A percentile compares a stretch with the other conserved stretches of the same genome.
phyloP scores from a whole-genome alignment of 75 land plant species.

The Sequoia sempervirens region DNA sequence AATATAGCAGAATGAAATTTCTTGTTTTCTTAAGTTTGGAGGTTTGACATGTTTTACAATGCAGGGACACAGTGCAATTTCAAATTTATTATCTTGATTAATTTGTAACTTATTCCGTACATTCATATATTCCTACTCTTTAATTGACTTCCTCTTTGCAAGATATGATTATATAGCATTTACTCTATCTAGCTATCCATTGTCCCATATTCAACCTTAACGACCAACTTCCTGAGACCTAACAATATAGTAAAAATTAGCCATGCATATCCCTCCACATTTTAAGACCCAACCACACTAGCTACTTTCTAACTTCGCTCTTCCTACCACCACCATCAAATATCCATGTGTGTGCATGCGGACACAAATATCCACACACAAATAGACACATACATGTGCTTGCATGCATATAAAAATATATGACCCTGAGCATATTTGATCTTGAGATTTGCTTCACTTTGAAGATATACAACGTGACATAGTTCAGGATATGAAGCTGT shows the following conservation, averaged over 20 bases:
- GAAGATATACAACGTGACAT: background rate
- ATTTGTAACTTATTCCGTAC: too few species aligned
- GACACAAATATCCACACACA: background rate
- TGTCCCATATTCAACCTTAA: background rate
- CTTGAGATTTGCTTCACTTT: background rate
- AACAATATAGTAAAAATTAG: background rate
- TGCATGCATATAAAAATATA: background rate
- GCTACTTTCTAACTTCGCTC: too few species aligned
- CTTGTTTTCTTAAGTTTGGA: too few species aligned
- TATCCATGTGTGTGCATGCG: background rate
- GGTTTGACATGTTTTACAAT: too few species aligned
- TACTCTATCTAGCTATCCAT: background rate
- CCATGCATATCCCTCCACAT: background rate
- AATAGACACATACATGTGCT: background rate
- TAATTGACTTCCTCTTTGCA: too few species aligned
- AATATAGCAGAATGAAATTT: too few species aligned
- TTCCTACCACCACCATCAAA: background rate
- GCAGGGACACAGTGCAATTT: too few species aligned
- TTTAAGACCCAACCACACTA: background rate
- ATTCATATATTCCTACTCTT: background rate
- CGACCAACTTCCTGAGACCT: too few species aligned
- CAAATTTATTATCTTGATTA: too few species aligned
- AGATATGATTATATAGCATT: background rate
- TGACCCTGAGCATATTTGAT: background rate
- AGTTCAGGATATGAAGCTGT: background rate